Evolutionary conservation across 345 rosid genomes (phyloP).

Genomic region (Salix caprea): DNA sequence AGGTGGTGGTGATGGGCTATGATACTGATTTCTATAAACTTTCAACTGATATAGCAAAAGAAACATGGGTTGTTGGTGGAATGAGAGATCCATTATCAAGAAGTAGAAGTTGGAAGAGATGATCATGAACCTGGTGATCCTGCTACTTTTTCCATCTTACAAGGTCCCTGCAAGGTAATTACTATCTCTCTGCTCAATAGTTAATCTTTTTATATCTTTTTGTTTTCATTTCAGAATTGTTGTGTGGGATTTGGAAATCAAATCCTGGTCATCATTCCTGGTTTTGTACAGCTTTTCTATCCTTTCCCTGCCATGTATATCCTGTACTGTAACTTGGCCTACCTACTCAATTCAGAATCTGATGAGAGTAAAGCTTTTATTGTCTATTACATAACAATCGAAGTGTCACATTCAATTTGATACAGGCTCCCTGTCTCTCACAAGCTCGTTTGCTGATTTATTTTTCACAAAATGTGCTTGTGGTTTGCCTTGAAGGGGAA

Average conservation of each 20-base stretch:
- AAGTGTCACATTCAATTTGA: slow-evolving; percentile 2
- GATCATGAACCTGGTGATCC: slow-evolving; percentile 10
- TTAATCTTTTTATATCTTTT: background rate
- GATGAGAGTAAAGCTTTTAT: background rate
- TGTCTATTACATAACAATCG: background rate
- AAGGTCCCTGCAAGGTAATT: background rate
- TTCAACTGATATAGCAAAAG: slow-evolving; percentile 65
- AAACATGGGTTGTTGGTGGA: slow-evolving; percentile 82
- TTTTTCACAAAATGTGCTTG: background rate
- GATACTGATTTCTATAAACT: slow-evolving; percentile 58
- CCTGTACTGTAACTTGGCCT: background rate
- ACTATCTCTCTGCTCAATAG: background rate
- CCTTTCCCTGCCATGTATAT: slow-evolving; percentile 14
- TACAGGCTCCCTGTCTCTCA: background rate
- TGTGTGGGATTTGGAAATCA: slow-evolving; percentile 15
- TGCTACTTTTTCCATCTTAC: background rate
- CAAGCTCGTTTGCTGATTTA: background rate
- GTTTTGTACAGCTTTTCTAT: slow-evolving; percentile 33
- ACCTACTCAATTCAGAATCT: slow-evolving; percentile 3
- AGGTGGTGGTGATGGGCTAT: slow-evolving; percentile 43
- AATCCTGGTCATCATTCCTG: slow-evolving; percentile 6
- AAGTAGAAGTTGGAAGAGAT: slow-evolving; percentile 77
- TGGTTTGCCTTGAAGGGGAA: background rate
- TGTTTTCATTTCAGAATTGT: slow-evolving; percentile 10
- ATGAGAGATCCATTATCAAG: slow-evolving; percentile 49